phyloP scores from a whole-genome alignment of 495 filamentous ascomycete genomes.

The Trichoderma parareesei region DNA sequence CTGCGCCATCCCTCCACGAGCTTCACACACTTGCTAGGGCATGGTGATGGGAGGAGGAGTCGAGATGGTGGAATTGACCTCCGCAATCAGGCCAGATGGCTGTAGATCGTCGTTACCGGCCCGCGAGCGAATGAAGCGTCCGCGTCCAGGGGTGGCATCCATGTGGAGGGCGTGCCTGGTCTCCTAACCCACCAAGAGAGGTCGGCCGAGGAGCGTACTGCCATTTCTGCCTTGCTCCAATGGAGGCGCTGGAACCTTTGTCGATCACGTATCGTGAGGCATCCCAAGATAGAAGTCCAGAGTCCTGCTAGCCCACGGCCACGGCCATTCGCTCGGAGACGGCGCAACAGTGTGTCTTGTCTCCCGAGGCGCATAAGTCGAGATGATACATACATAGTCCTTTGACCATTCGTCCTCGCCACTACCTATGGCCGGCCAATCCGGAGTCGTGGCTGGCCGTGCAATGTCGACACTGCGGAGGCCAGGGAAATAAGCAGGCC shows the following conservation, averaged over 20 bases:
- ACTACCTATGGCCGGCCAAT: not conserved
- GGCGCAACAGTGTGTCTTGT: not conserved
- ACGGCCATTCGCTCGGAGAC: not conserved
- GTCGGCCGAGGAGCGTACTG: not conserved
- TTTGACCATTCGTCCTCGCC: not conserved
- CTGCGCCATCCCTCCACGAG: not conserved
- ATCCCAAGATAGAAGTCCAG: slow-evolving; percentile 8
- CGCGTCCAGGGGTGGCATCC: not conserved
- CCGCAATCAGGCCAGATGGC: not conserved
- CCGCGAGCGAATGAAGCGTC: not conserved
- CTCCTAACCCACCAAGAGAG: not conserved
- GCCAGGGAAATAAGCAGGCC: not conserved
- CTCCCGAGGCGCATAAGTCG: not conserved
- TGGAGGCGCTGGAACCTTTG: slow-evolving; percentile 1
- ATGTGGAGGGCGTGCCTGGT: not conserved
- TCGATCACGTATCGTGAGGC: not conserved
- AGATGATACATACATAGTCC: not conserved
- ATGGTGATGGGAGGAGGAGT: slow-evolving; percentile 7
- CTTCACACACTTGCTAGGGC: not conserved
- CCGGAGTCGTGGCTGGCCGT: not conserved
- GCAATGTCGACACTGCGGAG: not conserved
- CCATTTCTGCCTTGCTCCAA: not conserved
- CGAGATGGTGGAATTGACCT: not conserved
- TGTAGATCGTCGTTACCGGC: not conserved
- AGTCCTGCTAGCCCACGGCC: not conserved